Evolutionary conservation across 2,329 filamentous ascomycete species (phyloP).

Genomic region (Xylaria sp.): DNA sequence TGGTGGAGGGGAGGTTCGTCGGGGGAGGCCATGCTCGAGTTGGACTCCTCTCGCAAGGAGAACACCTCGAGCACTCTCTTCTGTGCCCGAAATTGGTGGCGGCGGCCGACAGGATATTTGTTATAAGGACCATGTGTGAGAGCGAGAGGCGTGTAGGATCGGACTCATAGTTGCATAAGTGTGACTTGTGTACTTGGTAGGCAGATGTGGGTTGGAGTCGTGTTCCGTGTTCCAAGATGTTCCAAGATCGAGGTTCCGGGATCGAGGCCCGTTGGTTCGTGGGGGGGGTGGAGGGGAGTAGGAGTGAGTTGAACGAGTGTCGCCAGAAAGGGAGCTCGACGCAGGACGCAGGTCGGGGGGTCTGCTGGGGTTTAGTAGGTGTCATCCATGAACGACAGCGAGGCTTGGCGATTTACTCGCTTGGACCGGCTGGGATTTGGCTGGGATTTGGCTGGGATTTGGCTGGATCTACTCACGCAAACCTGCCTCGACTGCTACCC

Average conservation of each 20-base stretch:
- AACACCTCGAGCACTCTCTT: constrained; percentile 35
- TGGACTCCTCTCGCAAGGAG: constrained; percentile 33
- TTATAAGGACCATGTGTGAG: constrained; percentile 13
- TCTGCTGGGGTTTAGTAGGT: constrained; percentile 26
- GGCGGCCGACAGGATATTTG: constrained; percentile 7
- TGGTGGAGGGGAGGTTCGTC: constrained; percentile 27
- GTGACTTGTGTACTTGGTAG: neutral
- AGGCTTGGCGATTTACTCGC: constrained; percentile 17
- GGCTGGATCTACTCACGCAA: constrained; percentile 13
- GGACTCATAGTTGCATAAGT: neutral
- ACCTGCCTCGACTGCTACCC: constrained; percentile 9
- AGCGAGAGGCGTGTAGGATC: constrained; percentile 11
- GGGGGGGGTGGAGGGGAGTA: neutral
- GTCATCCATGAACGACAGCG: constrained; percentile 18
- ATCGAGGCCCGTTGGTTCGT: neutral
- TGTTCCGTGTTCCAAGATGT: no score
- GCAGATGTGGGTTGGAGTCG: neutral
- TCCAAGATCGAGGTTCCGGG: no score
- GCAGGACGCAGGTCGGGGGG: constrained; percentile 9
- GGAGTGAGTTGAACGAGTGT: constrained; percentile 3
- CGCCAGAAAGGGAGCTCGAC: constrained; percentile 8
- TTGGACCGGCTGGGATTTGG: no score
- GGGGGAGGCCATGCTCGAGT: constrained; percentile 31
- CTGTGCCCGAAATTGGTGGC: constrained; percentile 17
- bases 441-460: neutral